Evolutionary conservation across 768 basidiomycete species (phyloP).

Genomic region (Boletus pseudo-olivaceus): DNA sequence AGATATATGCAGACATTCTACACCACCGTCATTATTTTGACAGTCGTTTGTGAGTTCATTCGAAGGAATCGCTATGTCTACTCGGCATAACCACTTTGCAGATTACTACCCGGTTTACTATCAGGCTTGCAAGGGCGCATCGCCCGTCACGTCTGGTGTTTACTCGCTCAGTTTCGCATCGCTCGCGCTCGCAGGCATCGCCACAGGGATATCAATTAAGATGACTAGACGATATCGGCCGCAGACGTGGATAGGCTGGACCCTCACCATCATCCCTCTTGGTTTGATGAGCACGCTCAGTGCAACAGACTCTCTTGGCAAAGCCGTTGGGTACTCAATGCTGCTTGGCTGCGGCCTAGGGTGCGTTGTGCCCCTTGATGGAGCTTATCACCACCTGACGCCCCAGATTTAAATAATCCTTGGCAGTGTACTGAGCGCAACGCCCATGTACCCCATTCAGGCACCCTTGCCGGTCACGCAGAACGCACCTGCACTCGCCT

Average conservation of each 20-base stretch:
- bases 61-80: background rate
- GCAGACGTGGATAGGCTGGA: constrained; percentile 34
- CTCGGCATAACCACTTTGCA: constrained; percentile 5
- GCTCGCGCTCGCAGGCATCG: constrained; percentile 29
- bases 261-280: constrained; percentile 29
- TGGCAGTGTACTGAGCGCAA: constrained; percentile 3
- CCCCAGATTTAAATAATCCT: background rate
- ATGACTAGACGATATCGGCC: constrained; percentile 31
- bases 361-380: background rate
- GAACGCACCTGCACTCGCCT: constrained; percentile 44
- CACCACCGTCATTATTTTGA: constrained; percentile 11
- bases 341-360: constrained; percentile 2
- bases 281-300: constrained; percentile 35
- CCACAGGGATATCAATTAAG: constrained; percentile 31
- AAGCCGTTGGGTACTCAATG: constrained; percentile 11
- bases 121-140: constrained; percentile 38
- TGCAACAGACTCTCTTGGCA: constrained; percentile 21
- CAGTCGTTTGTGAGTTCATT: constrained; percentile 21
- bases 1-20: constrained; percentile 30
- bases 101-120: constrained; percentile 44
- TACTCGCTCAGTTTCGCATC: constrained; percentile 20
- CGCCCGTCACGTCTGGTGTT: constrained; percentile 32
- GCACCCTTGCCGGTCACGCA: constrained; percentile 40
- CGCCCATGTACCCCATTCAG: constrained; percentile 43
- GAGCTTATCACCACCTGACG: background rate